A percentile compares a stretch with the other conserved stretches of the same genome.
Conservation (phyloP, 768 basidiomycete species). For the Dacryopinax primogenitus region DNA sequence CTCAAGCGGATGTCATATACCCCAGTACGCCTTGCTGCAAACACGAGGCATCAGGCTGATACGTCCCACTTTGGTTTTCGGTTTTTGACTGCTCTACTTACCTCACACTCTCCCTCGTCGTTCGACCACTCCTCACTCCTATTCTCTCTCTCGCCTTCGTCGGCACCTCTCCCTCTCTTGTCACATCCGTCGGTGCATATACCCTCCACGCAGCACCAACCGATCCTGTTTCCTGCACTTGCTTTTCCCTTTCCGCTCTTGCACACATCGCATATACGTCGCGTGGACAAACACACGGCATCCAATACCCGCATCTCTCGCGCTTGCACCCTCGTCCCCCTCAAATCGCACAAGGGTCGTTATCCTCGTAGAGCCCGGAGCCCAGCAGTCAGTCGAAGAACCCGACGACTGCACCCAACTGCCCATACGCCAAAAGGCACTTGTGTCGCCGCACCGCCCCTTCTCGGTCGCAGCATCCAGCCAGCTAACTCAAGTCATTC, state of each 20-base stretch:
- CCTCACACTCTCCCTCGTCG: neutral
- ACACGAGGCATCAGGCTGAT: neutral
- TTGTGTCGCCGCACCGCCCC: neutral
- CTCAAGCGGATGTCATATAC: constrained; percentile 6
- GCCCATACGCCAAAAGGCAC: neutral
- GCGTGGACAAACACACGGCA: too few species aligned
- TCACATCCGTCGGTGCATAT: neutral
- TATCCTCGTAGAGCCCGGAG: neutral
- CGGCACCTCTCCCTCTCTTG: neutral
- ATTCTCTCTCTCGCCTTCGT: neutral
- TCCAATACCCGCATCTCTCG: neutral
- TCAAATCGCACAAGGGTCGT: too few species aligned
- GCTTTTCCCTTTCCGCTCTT: neutral
- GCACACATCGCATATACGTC: neutral
- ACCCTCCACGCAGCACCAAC: neutral
- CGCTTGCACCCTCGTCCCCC: neutral
- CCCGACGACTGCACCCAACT: neutral
- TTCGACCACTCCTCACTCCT: neutral
- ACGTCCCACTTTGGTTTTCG: neutral
- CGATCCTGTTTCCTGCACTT: neutral
- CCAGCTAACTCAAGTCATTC: constrained; percentile 1
- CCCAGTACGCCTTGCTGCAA: neutral
- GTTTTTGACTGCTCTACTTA: neutral
- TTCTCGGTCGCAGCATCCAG: neutral
- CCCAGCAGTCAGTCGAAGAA: neutral